Evolutionary conservation across 2,329 filamentous ascomycete species (phyloP).

Genomic region (Cercospora sp.): DNA sequence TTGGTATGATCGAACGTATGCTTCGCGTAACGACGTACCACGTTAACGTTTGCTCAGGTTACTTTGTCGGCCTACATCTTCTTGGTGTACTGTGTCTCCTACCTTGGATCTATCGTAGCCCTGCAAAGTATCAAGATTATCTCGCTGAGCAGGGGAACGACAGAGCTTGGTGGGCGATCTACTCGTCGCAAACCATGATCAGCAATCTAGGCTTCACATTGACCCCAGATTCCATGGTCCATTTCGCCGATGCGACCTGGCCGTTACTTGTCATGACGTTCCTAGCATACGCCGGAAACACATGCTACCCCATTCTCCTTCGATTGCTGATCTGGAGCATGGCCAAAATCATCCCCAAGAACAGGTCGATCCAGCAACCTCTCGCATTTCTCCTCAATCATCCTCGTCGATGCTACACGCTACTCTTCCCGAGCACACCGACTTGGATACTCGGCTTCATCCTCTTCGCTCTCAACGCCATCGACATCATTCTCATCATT

Average conservation of each 20-base stretch:
- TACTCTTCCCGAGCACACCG: constrained; percentile 60
- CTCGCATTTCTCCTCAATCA: constrained; percentile 62
- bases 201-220: constrained; percentile 58
- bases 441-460: constrained; percentile 60
- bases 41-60: background rate
- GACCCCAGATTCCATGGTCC: constrained; percentile 56
- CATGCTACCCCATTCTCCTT: constrained; percentile 59
- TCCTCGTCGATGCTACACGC: constrained; percentile 62
- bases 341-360: constrained; percentile 26
- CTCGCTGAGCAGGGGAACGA: constrained; percentile 10
- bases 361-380: constrained; percentile 47
- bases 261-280: constrained; percentile 42
- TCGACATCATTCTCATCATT: constrained; percentile 55
- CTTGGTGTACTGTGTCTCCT: constrained; percentile 8
- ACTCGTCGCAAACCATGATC: constrained; percentile 53
- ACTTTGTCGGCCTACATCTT: constrained; percentile 6
- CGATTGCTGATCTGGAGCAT: constrained; percentile 60
- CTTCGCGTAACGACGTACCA: background rate
- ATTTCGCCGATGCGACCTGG: constrained; percentile 17
- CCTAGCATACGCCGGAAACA: constrained; percentile 54
- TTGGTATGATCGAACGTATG: background rate
- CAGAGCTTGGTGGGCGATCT: constrained; percentile 21
- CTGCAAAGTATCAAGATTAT: constrained; percentile 16
- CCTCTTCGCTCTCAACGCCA: constrained; percentile 54
- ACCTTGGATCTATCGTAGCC: constrained; percentile 12